Percentiles rank a stretch among this genome's conserved stretches.
Evolutionary conservation across 495 filamentous ascomycete species (phyloP).

Genomic region (Daldinia caldariorum): DNA sequence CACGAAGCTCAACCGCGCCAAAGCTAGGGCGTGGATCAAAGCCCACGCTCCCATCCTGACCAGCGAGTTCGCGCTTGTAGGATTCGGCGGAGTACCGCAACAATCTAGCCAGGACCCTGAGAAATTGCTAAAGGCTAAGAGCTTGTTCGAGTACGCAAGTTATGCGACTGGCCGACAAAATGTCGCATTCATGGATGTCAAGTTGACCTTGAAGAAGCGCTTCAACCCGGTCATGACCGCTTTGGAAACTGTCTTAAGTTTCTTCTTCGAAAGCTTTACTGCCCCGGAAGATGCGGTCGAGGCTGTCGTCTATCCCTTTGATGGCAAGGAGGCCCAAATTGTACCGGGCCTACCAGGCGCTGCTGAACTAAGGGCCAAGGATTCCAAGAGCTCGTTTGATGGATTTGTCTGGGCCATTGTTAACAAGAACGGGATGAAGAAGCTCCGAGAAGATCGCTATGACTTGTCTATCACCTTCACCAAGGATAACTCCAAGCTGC

Average conservation of each 20-base stretch:
- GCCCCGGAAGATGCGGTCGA: constrained; percentile 75
- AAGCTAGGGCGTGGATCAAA: constrained; percentile 81
- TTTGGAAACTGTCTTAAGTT: constrained; percentile 71
- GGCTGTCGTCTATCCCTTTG: constrained; percentile 83
- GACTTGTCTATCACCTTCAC: constrained; percentile 92
- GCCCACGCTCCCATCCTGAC: constrained; percentile 75
- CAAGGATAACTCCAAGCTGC: constrained; percentile 89
- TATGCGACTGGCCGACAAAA: constrained; percentile 97
- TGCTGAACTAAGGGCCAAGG: constrained; percentile 63
- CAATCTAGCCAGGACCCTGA: constrained; percentile 59
- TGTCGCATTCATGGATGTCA: constrained; percentile 87
- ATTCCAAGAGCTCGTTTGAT: constrained; percentile 81
- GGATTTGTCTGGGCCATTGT: constrained; percentile 95
- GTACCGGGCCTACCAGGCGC: constrained; percentile 69
- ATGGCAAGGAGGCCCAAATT: constrained; percentile 82
- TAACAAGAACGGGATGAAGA: constrained; percentile 93
- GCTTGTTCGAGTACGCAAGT: constrained; percentile 80
- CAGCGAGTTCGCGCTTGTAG: constrained; percentile 89
- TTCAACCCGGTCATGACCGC: constrained; percentile 84
- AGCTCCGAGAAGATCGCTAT: constrained; percentile 89
- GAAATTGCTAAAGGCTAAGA: constrained; percentile 79
- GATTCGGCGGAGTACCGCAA: constrained; percentile 66
- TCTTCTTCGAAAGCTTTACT: constrained; percentile 81
- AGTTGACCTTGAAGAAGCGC: constrained; percentile 83
- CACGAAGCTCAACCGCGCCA: constrained; percentile 77